Evolutionary conservation across 805 yeast genomes (phyloP).

Genomic region (Trichomonascus vanleenenianus): DNA sequence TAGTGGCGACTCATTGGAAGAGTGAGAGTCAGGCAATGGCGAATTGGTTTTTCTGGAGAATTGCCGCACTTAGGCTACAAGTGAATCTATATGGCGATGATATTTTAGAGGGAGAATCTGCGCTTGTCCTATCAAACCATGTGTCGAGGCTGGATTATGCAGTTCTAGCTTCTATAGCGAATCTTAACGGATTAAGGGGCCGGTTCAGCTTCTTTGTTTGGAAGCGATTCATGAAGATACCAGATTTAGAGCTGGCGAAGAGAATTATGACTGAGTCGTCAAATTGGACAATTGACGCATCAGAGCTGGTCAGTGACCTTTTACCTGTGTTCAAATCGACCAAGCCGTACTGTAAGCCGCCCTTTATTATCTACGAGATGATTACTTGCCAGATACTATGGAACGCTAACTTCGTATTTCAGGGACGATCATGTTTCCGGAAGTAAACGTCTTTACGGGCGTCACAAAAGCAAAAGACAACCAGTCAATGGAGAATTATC

Average conservation of each 20-base stretch:
- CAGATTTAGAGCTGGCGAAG: slow-evolving; percentile 41
- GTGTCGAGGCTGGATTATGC: slow-evolving; percentile 59
- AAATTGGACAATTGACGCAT: slow-evolving; percentile 43
- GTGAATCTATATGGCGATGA: slow-evolving; percentile 11
- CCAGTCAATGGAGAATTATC: no score
- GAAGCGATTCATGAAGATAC: slow-evolving; percentile 58
- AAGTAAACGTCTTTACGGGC: slow-evolving; percentile 50
- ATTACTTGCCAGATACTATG: no score
- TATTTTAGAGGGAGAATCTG: slow-evolving; percentile 26
- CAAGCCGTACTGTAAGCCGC: slow-evolving; percentile 25
- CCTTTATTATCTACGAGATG: no score
- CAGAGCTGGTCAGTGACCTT: slow-evolving; percentile 27
- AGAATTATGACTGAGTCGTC: slow-evolving; percentile 55
- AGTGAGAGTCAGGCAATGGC: neutral
- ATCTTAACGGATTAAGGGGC: slow-evolving; percentile 13
- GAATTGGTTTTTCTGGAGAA: neutral
- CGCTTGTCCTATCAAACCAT: slow-evolving; percentile 48
- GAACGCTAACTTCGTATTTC: no score
- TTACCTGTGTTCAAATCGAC: slow-evolving; percentile 1
- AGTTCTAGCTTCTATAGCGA: slow-evolving; percentile 35
- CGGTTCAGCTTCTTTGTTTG: slow-evolving; percentile 55
- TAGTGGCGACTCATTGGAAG: no score
- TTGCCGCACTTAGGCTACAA: neutral
- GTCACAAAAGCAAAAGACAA: no score
- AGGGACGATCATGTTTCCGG: slow-evolving; percentile 69